Base-by-base conservation (phyloP, 1,284 basidiomycete genomes). In the Puccinia horiana region DNA sequence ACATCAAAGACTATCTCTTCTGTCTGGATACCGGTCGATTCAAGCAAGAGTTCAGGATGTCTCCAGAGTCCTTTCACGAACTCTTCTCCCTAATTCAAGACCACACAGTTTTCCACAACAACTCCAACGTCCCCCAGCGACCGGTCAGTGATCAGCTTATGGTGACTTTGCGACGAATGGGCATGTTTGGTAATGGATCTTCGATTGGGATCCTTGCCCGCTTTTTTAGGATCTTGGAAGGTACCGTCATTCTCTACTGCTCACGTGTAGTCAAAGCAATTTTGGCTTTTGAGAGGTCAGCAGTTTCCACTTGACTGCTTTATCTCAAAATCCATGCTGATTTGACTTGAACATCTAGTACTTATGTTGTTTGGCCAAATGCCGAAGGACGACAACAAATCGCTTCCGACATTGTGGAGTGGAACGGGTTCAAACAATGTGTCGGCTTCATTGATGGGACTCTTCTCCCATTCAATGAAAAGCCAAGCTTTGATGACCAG, bases 1-100 rank as follows among this genome's bases (percentile, higher is more conserved):
- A 72, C 47, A 72, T 47, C 12, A 72, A 42, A 3, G 26, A 72
- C 49, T 72, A 72, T n/a, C 69, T 72, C 1, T 72, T 72, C n/a
- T 14, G 69, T 16, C 69, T 72, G 2, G 69, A 49, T 32, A 72
- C 61, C 20, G 16, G 4, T 63, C 26, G 35, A 16, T 54, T 54
- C 23, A 54, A 54, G 20, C 52, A 54, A 23, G 52, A 54, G n/a
- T 54, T 54, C 8, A 14, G 42, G 1, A 74, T 74, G 70, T 74
- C 70, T 11, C 32, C 11, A 3, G 1, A 26, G 3, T 44, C 70
- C 26, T 73, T 73, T 35, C 16, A 26, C 2, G 16, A 49, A 1
- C 44, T 74, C 6, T 2, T 74, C 2, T 29, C 44, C 29, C 23
- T n/a, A 2, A 49, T 74, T 49, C 1, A 74, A 47, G 42, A 74